phyloP scores from a whole-genome alignment of 495 filamentous ascomycete genomes.

The Penicillium canescens region DNA sequence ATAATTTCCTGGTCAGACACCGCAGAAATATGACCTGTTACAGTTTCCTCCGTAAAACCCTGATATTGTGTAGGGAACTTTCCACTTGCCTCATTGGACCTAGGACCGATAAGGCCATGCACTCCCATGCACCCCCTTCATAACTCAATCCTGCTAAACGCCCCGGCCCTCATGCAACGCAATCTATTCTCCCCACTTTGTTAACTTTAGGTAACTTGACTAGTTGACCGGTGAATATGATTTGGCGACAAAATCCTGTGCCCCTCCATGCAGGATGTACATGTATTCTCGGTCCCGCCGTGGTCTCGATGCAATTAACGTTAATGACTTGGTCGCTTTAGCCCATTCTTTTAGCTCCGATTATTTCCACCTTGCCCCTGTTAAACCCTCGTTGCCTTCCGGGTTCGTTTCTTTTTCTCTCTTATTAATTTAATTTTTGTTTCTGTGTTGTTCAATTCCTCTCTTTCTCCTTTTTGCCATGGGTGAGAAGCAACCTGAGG shows the following conservation, averaged over 20 bases:
- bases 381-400: neutral
- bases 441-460: neutral
- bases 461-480: constrained; percentile 1
- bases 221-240: neutral
- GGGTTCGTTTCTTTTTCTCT: neutral
- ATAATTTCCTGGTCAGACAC: neutral
- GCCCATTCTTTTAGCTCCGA: neutral
- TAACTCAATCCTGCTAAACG: neutral
- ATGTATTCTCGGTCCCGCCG: neutral
- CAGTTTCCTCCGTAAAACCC: neutral
- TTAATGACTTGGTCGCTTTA: neutral
- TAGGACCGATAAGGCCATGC: neutral
- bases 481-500: constrained; percentile 14
- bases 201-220: neutral
- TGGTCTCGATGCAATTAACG: neutral
- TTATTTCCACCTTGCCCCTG: neutral
- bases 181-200: neutral
- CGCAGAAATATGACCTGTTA: neutral
- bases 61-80: neutral
- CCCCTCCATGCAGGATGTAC: too few relatives aligned
- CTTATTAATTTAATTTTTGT: neutral
- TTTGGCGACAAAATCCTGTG: too few relatives aligned
- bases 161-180: neutral
- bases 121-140: neutral
- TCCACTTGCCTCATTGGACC: neutral